Conservation (phyloP, 306 rosid genomes). For the Dalbergia cultrata region DNA sequence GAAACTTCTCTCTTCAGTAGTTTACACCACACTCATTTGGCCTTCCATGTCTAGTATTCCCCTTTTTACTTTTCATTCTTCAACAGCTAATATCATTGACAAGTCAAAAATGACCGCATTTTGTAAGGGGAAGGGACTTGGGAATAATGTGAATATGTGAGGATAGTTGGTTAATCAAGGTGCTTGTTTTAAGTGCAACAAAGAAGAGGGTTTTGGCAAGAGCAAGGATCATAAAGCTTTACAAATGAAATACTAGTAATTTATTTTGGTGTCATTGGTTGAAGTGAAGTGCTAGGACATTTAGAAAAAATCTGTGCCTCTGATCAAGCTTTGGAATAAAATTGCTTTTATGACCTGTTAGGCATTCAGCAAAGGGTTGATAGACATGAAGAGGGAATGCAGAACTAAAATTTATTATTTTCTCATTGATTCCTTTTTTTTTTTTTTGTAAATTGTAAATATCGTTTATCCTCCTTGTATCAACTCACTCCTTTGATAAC, state of each 20-base stretch:
- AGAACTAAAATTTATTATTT: not conserved
- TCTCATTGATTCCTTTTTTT: not conserved
- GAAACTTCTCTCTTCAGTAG: not conserved
- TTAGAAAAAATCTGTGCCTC: conserved; percentile 15
- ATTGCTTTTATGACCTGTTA: conserved; percentile 10
- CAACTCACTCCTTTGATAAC: not conserved
- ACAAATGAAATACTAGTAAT: not conserved
- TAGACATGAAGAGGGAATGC: not conserved
- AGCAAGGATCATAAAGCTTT: not conserved
- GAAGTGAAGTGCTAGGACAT: not conserved
- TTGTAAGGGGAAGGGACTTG: not conserved
- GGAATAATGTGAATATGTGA: not conserved
- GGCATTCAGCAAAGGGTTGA: not conserved
- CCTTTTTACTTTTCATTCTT: not conserved
- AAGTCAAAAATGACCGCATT: conserved; percentile 9
- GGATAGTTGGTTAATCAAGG: not conserved
- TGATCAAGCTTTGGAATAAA: conserved; percentile 9
- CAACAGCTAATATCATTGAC: conserved; percentile 14
- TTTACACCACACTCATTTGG: not conserved
- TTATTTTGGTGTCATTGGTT: not conserved
- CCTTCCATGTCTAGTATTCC: conserved; percentile 3
- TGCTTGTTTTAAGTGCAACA: not conserved
- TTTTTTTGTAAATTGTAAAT: not conserved
- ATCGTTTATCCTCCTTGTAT: conserved; percentile 6
- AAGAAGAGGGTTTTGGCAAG: conserved; percentile 29